Evolutionary conservation across 75 land plant genomes (phyloP).

Genomic region (Cryptomeria japonica): DNA sequence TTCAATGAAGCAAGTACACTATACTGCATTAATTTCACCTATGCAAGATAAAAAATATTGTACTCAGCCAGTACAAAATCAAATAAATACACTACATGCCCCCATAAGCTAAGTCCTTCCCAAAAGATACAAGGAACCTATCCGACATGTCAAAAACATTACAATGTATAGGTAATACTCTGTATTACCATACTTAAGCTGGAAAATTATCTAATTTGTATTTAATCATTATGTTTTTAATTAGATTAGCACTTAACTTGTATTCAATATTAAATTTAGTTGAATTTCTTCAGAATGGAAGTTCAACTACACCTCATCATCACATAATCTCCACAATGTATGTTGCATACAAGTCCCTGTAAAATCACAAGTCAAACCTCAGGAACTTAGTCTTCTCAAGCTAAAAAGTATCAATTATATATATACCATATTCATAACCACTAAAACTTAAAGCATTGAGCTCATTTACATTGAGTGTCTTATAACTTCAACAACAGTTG

Average conservation of each 20-base stretch:
- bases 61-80: not conserved
- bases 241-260: not conserved
- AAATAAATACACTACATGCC: not conserved
- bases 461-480: slow-evolving; percentile 73
- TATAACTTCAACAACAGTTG: slow-evolving; percentile 54
- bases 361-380: slow-evolving; percentile 10
- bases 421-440: not conserved
- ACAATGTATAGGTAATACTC: not conserved
- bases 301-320: slow-evolving; percentile 17
- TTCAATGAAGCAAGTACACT: not conserved
- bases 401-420: not conserved
- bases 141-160: not conserved
- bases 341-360: slow-evolving; percentile 81
- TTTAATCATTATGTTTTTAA: no score
- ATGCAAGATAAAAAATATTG: not conserved
- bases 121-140: not conserved
- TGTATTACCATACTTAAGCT: not conserved
- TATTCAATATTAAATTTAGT: not conserved
- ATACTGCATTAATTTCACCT: not conserved
- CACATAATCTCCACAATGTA: slow-evolving; percentile 71
- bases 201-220: no score
- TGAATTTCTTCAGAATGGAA: not conserved
- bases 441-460: not conserved
- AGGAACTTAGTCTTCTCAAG: not conserved
- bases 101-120: not conserved